phyloP scores from a whole-genome alignment of 2,329 filamentous ascomycete genomes.

The Colletotrichum sp. region DNA sequence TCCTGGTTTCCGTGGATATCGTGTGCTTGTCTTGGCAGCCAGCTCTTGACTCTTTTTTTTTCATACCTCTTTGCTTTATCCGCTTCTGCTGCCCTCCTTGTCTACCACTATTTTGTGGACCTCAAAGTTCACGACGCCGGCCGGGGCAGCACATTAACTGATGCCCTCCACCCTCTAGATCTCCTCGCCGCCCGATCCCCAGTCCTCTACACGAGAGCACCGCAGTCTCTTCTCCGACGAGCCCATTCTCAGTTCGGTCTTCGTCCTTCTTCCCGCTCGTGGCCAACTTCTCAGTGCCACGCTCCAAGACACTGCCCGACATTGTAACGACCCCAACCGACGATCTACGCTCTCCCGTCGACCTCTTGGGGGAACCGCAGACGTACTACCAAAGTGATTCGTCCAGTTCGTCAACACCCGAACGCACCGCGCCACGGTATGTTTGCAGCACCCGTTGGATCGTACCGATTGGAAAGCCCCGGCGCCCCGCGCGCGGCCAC shows the following conservation, averaged over 20 bases:
- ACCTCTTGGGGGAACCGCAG: conserved; percentile 24
- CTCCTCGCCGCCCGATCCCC: conserved; percentile 50
- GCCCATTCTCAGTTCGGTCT: conserved; percentile 32
- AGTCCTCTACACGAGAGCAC: conserved; percentile 53
- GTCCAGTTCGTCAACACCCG: conserved; percentile 35
- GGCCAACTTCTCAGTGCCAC: conserved; percentile 29
- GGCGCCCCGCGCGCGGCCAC: neutral
- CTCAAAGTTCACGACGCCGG: conserved; percentile 23
- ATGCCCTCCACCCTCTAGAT: conserved; percentile 42
- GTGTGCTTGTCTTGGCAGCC: conserved; percentile 10
- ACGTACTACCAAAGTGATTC: conserved; percentile 43
- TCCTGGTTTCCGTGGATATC: neutral
- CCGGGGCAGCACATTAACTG: conserved; percentile 19
- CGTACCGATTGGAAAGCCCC: neutral
- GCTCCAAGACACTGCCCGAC: conserved; percentile 30
- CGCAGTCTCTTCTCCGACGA: conserved; percentile 47
- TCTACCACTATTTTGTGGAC: conserved; percentile 27
- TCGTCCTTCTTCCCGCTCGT: conserved; percentile 24
- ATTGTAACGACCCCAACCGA: conserved; percentile 35
- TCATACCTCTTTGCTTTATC: neutral
- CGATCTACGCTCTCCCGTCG: conserved; percentile 24
- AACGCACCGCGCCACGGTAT: conserved; percentile 34
- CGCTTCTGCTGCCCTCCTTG: neutral
- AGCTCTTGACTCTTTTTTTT: conserved; percentile 22
- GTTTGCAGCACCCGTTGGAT: conserved; percentile 20